Percentiles rank a stretch among this genome's conserved stretches.
Conservation (phyloP, 495 filamentous ascomycete species). For the Penicillium roqueforti region DNA sequence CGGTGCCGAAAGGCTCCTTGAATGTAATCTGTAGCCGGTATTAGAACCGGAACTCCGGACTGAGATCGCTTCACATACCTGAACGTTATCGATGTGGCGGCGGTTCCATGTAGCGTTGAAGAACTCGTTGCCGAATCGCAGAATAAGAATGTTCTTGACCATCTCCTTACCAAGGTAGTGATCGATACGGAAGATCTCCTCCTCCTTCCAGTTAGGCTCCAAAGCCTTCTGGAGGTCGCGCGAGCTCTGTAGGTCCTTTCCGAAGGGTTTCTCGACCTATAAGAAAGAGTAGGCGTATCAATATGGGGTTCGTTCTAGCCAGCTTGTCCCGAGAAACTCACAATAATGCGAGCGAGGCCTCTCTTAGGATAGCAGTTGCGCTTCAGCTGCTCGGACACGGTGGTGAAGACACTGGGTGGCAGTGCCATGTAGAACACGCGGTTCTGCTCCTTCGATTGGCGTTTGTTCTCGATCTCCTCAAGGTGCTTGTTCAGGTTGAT, state of each 20-base stretch:
- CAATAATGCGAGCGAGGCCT: conserved; percentile 91
- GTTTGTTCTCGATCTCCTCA: conserved; percentile 77
- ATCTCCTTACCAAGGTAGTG: conserved; percentile 99
- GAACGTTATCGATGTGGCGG: conserved; percentile 98
- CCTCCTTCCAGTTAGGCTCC: conserved; percentile 97
- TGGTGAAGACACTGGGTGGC: conserved; percentile 95
- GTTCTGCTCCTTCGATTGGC: conserved; percentile 66
- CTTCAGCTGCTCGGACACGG: conserved; percentile 95
- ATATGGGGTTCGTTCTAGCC: not conserved
- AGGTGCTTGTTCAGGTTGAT: conserved; percentile 82
- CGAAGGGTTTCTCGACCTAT: conserved; percentile 98
- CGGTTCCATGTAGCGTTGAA: conserved; percentile 99
- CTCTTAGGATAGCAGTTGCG: conserved; percentile 88
- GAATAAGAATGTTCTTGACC: conserved; percentile 99
- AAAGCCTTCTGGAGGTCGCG: conserved; percentile 92
- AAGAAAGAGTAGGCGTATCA: not conserved
- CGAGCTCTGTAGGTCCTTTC: conserved; percentile 92
- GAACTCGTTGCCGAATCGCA: conserved; percentile 98
- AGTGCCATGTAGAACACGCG: conserved; percentile 99
- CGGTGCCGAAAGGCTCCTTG: conserved; percentile 99
- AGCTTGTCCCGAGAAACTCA: conserved; percentile 34
- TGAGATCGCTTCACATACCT: conserved; percentile 32
- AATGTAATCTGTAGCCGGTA: conserved; percentile 69
- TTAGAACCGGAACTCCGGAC: not conserved
- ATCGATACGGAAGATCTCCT: conserved; percentile 99